Evolutionary conservation across 768 basidiomycete species (phyloP).

Genomic region (Phylloporus scabripes): DNA sequence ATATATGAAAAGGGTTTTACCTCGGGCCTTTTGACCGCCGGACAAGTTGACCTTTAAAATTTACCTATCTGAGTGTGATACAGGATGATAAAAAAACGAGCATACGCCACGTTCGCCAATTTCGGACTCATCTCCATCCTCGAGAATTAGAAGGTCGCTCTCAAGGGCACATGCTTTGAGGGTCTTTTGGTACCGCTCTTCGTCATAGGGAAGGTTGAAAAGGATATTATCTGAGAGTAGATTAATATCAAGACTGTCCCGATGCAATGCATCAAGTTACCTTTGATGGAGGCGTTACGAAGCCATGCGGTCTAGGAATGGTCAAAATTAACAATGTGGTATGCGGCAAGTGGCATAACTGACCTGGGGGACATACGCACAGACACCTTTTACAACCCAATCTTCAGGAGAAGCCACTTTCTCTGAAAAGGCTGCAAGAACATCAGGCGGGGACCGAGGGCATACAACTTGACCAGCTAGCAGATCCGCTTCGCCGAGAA

Average conservation of each 20-base stretch:
- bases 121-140: conserved; percentile 84
- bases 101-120: conserved; percentile 80
- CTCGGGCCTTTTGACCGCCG: conserved; percentile 65
- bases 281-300: conserved; percentile 55
- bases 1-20: conserved; percentile 28
- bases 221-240: conserved; percentile 57
- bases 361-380: conserved; percentile 84
- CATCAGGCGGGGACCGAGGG: conserved; percentile 80
- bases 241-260: conserved; percentile 36
- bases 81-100: background rate
- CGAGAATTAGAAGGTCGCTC: conserved; percentile 73
- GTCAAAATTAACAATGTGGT: background rate
- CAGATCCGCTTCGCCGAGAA: conserved; percentile 58
- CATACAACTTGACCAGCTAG: conserved; percentile 76
- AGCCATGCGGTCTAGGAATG: conserved; percentile 54
- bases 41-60: conserved; percentile 25
- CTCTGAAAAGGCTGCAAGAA: conserved; percentile 55
- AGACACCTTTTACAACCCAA: conserved; percentile 75
- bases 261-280: conserved; percentile 3
- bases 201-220: conserved; percentile 71
- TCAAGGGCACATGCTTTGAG: conserved; percentile 72
- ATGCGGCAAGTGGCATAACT: conserved; percentile 12
- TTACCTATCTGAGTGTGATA: background rate
- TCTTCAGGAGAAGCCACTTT: conserved; percentile 43
- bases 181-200: conserved; percentile 69